Evolutionary conservation across 495 filamentous ascomycete species (phyloP).

Genomic region (Trypethelium eluteriae): DNA sequence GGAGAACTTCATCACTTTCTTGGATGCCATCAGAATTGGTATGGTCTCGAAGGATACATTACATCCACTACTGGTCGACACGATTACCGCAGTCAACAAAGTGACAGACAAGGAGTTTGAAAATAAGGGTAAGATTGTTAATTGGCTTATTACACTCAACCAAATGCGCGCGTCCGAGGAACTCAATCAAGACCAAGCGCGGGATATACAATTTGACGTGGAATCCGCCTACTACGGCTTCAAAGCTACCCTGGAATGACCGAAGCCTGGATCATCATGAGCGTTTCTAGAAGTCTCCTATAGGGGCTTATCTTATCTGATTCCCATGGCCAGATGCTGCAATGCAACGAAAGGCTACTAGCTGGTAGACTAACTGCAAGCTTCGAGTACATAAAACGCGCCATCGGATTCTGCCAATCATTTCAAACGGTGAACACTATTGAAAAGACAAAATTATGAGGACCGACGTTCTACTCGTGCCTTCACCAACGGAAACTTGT

Average conservation of each 20-base stretch:
- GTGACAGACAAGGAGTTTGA: conserved; percentile 92
- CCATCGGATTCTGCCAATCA: too few species aligned
- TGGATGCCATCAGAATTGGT: conserved; percentile 85
- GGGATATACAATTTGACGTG: conserved; percentile 82
- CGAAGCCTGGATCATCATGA: background rate
- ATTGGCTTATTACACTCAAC: conserved; percentile 95
- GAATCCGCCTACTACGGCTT: conserved; percentile 88
- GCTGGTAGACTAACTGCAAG: too few species aligned
- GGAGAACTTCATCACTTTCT: conserved; percentile 95
- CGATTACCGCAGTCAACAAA: conserved; percentile 93
- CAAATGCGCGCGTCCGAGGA: conserved; percentile 95
- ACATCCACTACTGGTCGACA: conserved; percentile 84
- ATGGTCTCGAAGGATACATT: conserved; percentile 90
- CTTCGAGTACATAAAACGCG: too few species aligned
- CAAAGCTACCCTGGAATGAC: conserved; percentile 55
- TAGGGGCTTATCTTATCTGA: background rate
- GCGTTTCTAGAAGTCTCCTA: background rate
- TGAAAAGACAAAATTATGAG: background rate
- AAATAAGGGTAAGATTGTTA: conserved; percentile 89
- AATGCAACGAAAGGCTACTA: too few species aligned
- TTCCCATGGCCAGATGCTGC: too few species aligned
- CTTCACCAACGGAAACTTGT: background rate
- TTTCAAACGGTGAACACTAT: background rate
- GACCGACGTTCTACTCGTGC: background rate
- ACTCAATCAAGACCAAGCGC: conserved; percentile 73